Base-by-base conservation (phyloP, 1,284 basidiomycete species). In the Sutorius eximius region DNA sequence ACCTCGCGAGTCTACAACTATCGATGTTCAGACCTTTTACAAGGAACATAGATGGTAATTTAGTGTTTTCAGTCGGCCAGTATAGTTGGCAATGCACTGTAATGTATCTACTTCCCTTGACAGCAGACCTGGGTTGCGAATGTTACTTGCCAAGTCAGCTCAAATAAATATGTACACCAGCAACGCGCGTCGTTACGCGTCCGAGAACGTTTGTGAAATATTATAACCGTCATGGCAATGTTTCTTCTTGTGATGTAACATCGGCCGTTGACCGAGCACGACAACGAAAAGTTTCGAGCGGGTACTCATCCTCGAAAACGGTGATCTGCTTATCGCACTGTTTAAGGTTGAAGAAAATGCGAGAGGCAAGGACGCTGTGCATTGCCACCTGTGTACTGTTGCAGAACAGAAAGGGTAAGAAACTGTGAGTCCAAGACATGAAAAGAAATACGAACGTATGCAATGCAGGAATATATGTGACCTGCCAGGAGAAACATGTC, bases 301-400 rank as follows among this genome's bases (percentile, higher is more conserved):
- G 38, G n/a, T 51, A 5, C 2, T 32, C 48, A 0, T 42, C 15
- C 9, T 10, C 34, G 1, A 16, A 13, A 3, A 13, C 8, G 10
- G 40, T 27, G 5, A 41, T 22, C 20, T 56, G 33, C 33, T 24
- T 36, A 40, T 68, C 56, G 20, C 63, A 66, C 20, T 56, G 45
- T 18, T 44, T 62, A 3, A 71, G 66, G 45, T 67, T 68, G 55
- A 67, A 67, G 33, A 71, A 64, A 32, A 67, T 70, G n/a, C 69
- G 61, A 44, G 53, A 65, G 38, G 66, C 57, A 12, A 71, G 59
- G 15, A 71, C 43, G 27, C 66, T 49, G 16, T 70, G 69, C 24
- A 71, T 38, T 3, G 62, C 63, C 24, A 69, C 55, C 37, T 70
- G 69, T 2, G 66, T 57, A 8, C 69, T 70, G 30, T 62, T 27